phyloP scores from a whole-genome alignment of 1,139 yeast species.

The Yamadazyma trypodendri region DNA sequence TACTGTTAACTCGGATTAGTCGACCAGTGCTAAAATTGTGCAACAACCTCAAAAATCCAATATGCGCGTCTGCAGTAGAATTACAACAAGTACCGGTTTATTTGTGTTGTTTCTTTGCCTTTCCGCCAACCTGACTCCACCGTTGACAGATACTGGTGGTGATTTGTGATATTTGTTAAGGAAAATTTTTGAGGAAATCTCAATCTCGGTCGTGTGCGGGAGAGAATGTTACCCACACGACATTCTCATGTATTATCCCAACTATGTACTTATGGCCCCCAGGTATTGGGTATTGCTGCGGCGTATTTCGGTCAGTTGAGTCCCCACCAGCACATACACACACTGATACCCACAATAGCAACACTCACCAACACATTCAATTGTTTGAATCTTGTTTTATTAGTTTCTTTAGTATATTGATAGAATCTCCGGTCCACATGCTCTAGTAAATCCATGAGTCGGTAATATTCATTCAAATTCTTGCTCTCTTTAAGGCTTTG shows the following conservation, averaged over 20 bases:
- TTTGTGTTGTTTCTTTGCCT: background rate
- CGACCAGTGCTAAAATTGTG: background rate
- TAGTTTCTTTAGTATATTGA: conserved; percentile 24
- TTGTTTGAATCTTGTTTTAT: conserved; percentile 30
- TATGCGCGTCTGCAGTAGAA: too few species aligned
- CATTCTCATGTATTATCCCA: background rate
- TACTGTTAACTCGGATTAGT: too few species aligned
- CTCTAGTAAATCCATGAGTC: conserved; percentile 34
- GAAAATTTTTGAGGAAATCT: background rate
- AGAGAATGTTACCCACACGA: background rate
- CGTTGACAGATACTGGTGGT: background rate
- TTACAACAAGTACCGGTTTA: background rate
- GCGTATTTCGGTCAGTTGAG: background rate
- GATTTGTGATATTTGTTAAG: conserved; percentile 1
- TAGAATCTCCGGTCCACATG: conserved; percentile 27
- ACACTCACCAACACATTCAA: conserved; percentile 11
- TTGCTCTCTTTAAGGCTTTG: conserved; percentile 27
- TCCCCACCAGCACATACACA: background rate
- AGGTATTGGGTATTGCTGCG: too few species aligned
- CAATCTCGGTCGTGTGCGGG: background rate
- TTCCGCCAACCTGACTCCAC: background rate
- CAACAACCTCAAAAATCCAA: background rate
- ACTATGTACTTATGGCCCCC: background rate
- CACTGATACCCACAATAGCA: conserved; percentile 1
- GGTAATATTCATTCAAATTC: conserved; percentile 24